phyloP scores from a whole-genome alignment of 2,329 filamentous ascomycete genomes.

The Plectosphaerella plurivora region DNA sequence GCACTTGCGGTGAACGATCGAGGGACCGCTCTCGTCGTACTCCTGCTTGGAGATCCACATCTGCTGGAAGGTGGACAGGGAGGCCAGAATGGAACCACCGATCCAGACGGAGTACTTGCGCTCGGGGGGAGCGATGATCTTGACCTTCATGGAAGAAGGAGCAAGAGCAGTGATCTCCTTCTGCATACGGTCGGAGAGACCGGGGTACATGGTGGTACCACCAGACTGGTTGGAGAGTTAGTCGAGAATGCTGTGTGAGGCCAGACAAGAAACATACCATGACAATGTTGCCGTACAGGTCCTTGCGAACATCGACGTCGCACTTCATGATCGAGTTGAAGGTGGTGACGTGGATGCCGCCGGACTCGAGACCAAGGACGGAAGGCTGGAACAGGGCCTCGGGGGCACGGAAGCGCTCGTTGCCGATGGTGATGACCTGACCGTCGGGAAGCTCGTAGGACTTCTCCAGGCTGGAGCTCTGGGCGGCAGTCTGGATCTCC shows the following conservation, averaged over 20 bases:
- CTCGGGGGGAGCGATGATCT: slow-evolving; percentile 99
- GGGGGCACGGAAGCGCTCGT: slow-evolving; percentile 99
- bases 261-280: slow-evolving; percentile 68
- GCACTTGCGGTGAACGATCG: slow-evolving; percentile 99
- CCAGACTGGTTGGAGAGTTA: slow-evolving; percentile 67
- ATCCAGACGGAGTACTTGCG: slow-evolving; percentile 99
- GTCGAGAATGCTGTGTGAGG: slow-evolving; percentile 5
- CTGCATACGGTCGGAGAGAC: slow-evolving; percentile 99
- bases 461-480: slow-evolving; percentile 99
- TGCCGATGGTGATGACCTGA: slow-evolving; percentile 99
- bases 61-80: slow-evolving; percentile 99
- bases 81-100: slow-evolving; percentile 99
- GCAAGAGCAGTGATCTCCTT: slow-evolving; percentile 99
- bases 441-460: slow-evolving; percentile 99
- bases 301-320: slow-evolving; percentile 99
- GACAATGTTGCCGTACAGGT: slow-evolving; percentile 99
- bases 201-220: slow-evolving; percentile 99
- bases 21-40: slow-evolving; percentile 99
- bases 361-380: slow-evolving; percentile 95
- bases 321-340: slow-evolving; percentile 99
- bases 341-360: slow-evolving; percentile 98
- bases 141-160: slow-evolving; percentile 99
- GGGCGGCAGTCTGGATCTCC: slow-evolving; percentile 99
- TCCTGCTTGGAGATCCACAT: slow-evolving; percentile 99
- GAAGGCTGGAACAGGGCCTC: slow-evolving; percentile 99